Percentiles rank a stretch among this genome's conserved stretches.
These are phyloP conservation scores for Sugiyamaella novakii DNA, from an alignment of 1,139 yeast species.

Conservation along the genomic window DNA sequence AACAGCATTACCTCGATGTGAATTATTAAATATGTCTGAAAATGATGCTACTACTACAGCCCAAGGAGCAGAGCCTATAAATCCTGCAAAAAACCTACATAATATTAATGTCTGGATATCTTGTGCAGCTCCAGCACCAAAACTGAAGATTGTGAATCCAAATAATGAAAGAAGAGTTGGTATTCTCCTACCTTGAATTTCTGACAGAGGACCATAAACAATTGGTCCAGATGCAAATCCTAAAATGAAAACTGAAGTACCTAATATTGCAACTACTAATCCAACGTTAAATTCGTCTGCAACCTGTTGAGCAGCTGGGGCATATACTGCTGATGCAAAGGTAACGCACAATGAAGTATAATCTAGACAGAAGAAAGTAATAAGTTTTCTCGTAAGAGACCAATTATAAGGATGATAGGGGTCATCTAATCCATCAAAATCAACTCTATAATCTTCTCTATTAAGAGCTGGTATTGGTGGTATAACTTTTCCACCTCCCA, in stretches of 20 bases:
- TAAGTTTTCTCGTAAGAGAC: constrained; percentile 43
- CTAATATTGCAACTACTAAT: constrained; percentile 46
- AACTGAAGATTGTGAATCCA: constrained; percentile 60
- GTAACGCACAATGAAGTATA: constrained; percentile 45
- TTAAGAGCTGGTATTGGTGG: constrained; percentile 53
- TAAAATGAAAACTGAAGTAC: constrained; percentile 69
- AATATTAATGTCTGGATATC: constrained; percentile 71
- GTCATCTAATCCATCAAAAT: constrained; percentile 55
- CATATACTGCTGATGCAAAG: constrained; percentile 50
- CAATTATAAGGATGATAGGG: constrained; percentile 55
- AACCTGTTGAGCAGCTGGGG: constrained; percentile 42
- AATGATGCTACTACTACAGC: constrained; percentile 80
- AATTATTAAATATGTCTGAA: constrained; percentile 68
- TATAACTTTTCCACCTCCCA: constrained; percentile 52
- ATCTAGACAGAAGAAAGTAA: constrained; percentile 41
- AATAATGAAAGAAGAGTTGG: constrained; percentile 59
- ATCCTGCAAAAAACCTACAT: constrained; percentile 76
- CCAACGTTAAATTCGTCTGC: constrained; percentile 38
- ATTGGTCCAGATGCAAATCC: constrained; percentile 90
- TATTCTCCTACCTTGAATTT: constrained; percentile 66
- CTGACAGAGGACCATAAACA: constrained; percentile 79
- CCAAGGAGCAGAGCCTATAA: constrained; percentile 75
- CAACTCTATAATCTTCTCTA: constrained; percentile 51
- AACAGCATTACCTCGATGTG: constrained; percentile 66
- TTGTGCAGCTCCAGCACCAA: constrained; percentile 72